Evolutionary conservation across 1,284 basidiomycete genomes (phyloP).

Genomic region (Butyriboletus appendiculatus): DNA sequence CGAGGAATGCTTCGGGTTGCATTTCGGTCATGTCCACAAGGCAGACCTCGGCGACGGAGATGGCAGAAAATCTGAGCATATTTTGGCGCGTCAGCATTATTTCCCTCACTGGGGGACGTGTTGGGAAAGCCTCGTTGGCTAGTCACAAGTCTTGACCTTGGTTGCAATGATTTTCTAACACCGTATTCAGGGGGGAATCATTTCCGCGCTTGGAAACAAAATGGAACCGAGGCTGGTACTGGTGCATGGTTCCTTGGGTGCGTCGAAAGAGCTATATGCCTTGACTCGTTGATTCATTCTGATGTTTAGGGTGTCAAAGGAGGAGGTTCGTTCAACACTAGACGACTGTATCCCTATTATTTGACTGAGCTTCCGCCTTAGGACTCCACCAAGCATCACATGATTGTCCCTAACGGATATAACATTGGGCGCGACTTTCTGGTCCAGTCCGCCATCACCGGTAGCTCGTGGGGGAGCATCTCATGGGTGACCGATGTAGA

Average conservation of each 20-base stretch:
- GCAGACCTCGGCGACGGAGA: conserved; percentile 77
- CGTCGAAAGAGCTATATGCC: conserved; percentile 17
- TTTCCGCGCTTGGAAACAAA: conserved; percentile 73
- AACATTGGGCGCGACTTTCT: conserved; percentile 77
- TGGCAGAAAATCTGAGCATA: conserved; percentile 58
- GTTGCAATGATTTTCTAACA: background rate
- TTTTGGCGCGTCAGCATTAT: conserved; percentile 68
- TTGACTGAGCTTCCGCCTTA: conserved; percentile 23
- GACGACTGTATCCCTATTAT: background rate
- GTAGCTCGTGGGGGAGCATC: conserved; percentile 59
- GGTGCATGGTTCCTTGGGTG: conserved; percentile 76
- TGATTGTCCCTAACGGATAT: conserved; percentile 73
- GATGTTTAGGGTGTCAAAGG: conserved; percentile 63
- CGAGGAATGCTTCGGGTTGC: conserved; percentile 71
- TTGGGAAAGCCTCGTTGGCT: conserved; percentile 68
- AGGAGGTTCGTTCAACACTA: conserved; percentile 45
- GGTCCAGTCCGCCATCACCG: conserved; percentile 61
- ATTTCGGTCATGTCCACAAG: conserved; percentile 63
- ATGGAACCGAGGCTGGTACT: conserved; percentile 60
- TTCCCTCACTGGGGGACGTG: conserved; percentile 69
- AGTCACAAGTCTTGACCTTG: conserved; percentile 33
- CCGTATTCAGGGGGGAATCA: conserved; percentile 53
- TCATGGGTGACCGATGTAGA: conserved; percentile 75
- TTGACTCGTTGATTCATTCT: background rate
- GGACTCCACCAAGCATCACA: conserved; percentile 68